phyloP scores from a whole-genome alignment of 2,329 filamentous ascomycete genomes.

The Phyllosticta citribraziliensis region DNA sequence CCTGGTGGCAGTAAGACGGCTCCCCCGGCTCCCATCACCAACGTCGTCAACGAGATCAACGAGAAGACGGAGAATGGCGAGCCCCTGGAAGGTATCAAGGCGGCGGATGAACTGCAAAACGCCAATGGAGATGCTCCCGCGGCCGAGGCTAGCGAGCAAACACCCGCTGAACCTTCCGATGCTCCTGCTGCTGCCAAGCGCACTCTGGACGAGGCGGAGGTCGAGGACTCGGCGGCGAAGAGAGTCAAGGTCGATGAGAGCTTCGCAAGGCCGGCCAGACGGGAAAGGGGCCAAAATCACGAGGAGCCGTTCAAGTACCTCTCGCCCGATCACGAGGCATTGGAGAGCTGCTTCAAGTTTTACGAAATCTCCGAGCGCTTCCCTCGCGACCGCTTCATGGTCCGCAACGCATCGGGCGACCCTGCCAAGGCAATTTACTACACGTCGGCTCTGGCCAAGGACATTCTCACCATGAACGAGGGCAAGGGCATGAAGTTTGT shows the following conservation, averaged over 20 bases:
- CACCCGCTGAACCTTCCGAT: constrained; percentile 13
- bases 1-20: constrained; percentile 1
- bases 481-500: constrained; percentile 89
- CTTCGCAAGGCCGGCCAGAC: constrained; percentile 17
- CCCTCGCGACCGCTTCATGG: constrained; percentile 86
- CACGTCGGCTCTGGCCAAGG: constrained; percentile 71
- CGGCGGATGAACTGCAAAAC: constrained; percentile 15
- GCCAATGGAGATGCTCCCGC: not conserved
- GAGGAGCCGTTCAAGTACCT: constrained; percentile 97
- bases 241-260: constrained; percentile 23
- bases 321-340: constrained; percentile 60
- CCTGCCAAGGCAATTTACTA: constrained; percentile 96
- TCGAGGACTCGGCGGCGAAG: constrained; percentile 20
- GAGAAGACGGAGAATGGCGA: constrained; percentile 17
- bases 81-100: constrained; percentile 20
- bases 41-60: constrained; percentile 32
- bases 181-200: constrained; percentile 25
- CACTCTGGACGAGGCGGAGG: constrained; percentile 28
- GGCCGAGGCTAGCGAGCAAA: not conserved
- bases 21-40: constrained; percentile 9
- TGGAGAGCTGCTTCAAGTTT: constrained; percentile 69
- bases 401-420: constrained; percentile 81
- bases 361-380: constrained; percentile 79
- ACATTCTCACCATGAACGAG: constrained; percentile 80
- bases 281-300: constrained; percentile 41